Base-by-base conservation (phyloP, 2,329 filamentous ascomycete species). In the Phialemonium atrogriseum region DNA sequence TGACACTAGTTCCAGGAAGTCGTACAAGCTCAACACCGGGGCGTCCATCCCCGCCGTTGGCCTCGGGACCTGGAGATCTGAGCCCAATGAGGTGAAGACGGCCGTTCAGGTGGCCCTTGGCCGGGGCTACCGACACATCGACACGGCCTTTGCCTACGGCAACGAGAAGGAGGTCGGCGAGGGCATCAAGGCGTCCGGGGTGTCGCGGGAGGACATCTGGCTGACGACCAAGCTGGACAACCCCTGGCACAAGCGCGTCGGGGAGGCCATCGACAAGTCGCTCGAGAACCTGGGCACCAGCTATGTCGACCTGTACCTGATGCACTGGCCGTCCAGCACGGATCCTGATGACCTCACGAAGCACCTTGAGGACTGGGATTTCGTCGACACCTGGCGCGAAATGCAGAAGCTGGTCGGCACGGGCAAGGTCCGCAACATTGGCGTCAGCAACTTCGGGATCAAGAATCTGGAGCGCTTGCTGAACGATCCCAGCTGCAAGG, bases 381-480 rank as follows among this genome's bases (percentile, higher is more conserved):
- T 84, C 58, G 67, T 83, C 47, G 77, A 91, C 59, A 91, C 85
- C 16, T 93, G 72, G 74, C 62, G 67, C 38, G 77, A 79, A 62
- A 65, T 84, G 68, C 75, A 83, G 60, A 81, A 80, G 66, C 64
- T 85, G 27, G 61, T 75, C 15, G 72, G 58, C 9, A 76, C 72
- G 26, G 78, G 79, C 54, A 84, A 85, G 59, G 82, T 82, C 31
- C 73, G 70, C 58, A 85, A 84, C 64, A 86, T 89, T 52, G 84
- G 84, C 47, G 81, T 91, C 35, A 86, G 82, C 57, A 93, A 93
- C 70, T 91, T 93, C 55, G 80, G 70, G 41, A 84, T 88, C 54
- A 74, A 66, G 56, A 84, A 91, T 59, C 64, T 91, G 22, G 81
- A 89, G 68, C 83, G 74, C 56, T 69, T 91, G 36, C 66, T 91